phyloP scores from a whole-genome alignment of 1,284 basidiomycete genomes.

The Phellinidium pouzarii region DNA sequence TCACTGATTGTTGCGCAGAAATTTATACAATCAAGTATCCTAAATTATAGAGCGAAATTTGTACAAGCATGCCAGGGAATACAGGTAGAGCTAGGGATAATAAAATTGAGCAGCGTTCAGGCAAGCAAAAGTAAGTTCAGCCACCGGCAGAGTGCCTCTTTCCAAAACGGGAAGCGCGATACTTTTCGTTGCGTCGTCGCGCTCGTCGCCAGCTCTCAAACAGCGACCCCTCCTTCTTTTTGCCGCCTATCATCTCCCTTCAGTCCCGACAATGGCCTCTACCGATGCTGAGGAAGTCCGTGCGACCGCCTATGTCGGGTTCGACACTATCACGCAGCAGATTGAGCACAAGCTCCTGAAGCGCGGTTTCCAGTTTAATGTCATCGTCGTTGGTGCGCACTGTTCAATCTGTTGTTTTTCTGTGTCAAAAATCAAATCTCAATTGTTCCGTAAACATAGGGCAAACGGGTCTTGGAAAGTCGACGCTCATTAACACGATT shows the following conservation, averaged over 20 bases:
- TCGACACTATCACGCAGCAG: constrained; percentile 94
- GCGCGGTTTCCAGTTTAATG: constrained; percentile 98
- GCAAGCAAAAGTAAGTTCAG: background rate
- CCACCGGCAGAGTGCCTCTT: background rate
- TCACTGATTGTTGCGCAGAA: too few relatives aligned
- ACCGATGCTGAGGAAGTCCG: constrained; percentile 67
- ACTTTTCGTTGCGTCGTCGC: background rate
- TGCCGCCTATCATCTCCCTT: background rate
- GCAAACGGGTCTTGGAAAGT: constrained; percentile 97
- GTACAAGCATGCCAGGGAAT: too few relatives aligned
- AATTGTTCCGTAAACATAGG: constrained; percentile 46
- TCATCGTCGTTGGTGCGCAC: constrained; percentile 85
- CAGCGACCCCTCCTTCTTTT: constrained; percentile 2
- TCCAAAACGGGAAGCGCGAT: background rate
- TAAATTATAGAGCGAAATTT: too few relatives aligned
- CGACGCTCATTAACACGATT: constrained; percentile 97
- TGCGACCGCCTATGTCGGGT: constrained; percentile 86
- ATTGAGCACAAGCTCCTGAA: constrained; percentile 99
- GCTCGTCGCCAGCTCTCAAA: background rate
- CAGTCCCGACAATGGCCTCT: constrained; percentile 34
- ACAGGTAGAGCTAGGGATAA: too few relatives aligned
- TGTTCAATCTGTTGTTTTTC: constrained; percentile 5
- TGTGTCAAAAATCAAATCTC: background rate
- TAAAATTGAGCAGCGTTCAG: background rate
- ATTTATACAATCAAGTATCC: too few relatives aligned